Evolutionary conservation across 495 filamentous ascomycete species (phyloP), one percentile per base, ranked within the genome.

Genomic region (Beverwykella pulmonaria): DNA sequence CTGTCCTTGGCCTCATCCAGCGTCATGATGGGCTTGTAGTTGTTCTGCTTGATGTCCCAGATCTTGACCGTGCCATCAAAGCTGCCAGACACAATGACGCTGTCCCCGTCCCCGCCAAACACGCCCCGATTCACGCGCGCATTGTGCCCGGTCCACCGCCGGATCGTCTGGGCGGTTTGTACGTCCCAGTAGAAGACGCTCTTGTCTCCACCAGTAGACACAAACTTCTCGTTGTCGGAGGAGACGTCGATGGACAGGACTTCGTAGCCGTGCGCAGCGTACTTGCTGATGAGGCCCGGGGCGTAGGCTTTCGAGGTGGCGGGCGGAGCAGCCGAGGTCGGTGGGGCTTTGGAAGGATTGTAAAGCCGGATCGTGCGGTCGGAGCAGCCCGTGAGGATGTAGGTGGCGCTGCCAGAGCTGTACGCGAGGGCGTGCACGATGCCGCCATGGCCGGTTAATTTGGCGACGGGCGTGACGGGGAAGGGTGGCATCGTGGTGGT

Each of bases 171-270:
- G 9, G 88, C 91, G 5, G 88, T 88, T 5, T 86, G 78, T 0
- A 97, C 94, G 78, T 98, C 94, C 94, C 94, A 98, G 19, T 96
- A 83, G 73, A 96, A 96, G 4, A 96, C 91, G 69, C 82, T 83
- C 68, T 91, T 86, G 80, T 98, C 94, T 47, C 95, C 94, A 73
- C 94, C 94, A 2, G 87, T 84, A 46, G 86, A 90, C 23, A 85
- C 86, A 74, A 98, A 96, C 30, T 84, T 83, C 53, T 88, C 82
- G 82, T 98, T 98, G 78, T 90, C 86, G 49, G 75, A 65, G n/a
- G 85, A 78, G 53, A 96, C 87, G 65, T 83, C 81, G 46, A 98
- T 79, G 63, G 90, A 88, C 63, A 97, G 89, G 46, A 98, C 89
- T 48, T 89, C 88, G 83, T 98, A 92, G 68, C 90, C 91, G 80